Evolutionary conservation across 2,329 filamentous ascomycete species (phyloP).

Genomic region (Leptographium wingfieldii): DNA sequence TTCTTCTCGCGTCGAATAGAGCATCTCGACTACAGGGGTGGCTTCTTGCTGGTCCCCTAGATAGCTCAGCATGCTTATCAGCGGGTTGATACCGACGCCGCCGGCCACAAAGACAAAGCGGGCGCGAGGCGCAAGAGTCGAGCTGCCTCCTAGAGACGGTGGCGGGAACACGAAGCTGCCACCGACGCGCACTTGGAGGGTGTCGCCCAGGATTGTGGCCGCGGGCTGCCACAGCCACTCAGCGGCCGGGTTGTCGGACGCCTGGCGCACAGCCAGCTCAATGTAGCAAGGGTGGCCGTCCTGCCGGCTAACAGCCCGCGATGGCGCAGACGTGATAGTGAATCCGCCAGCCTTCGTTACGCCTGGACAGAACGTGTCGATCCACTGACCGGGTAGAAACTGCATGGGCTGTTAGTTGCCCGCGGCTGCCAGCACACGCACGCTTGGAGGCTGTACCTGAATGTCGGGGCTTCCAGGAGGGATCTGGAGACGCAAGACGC

Average conservation of each 20-base stretch:
- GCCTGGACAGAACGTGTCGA: slow-evolving; percentile 66
- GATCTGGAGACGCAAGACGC: slow-evolving; percentile 54
- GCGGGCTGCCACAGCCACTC: slow-evolving; percentile 58
- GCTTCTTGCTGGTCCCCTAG: slow-evolving; percentile 30
- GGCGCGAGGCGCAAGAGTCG: slow-evolving; percentile 16
- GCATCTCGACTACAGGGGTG: slow-evolving; percentile 32
- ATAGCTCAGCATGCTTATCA: slow-evolving; percentile 60
- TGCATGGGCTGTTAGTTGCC: too few relatives aligned
- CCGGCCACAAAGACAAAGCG: slow-evolving; percentile 66
- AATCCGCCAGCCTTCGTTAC: slow-evolving; percentile 67
- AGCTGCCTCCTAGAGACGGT: slow-evolving; percentile 26
- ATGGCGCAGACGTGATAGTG: slow-evolving; percentile 70
- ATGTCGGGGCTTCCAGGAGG: slow-evolving; percentile 30
- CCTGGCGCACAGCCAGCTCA: slow-evolving; percentile 67
- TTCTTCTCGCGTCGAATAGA: slow-evolving; percentile 45
- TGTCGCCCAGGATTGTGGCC: slow-evolving; percentile 38
- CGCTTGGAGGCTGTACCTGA: neutral
- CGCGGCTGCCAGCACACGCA: neutral
- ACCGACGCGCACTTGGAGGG: slow-evolving; percentile 58
- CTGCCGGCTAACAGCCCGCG: slow-evolving; percentile 23
- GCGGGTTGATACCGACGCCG: slow-evolving; percentile 71
- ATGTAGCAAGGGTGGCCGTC: slow-evolving; percentile 33
- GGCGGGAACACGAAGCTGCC: slow-evolving; percentile 73
- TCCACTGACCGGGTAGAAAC: slow-evolving; percentile 55
- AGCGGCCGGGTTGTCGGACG: slow-evolving; percentile 58